These are phyloP conservation scores for Lipomyces kockii DNA, from an alignment of 805 yeast genomes.

Conservation along the genomic window DNA sequence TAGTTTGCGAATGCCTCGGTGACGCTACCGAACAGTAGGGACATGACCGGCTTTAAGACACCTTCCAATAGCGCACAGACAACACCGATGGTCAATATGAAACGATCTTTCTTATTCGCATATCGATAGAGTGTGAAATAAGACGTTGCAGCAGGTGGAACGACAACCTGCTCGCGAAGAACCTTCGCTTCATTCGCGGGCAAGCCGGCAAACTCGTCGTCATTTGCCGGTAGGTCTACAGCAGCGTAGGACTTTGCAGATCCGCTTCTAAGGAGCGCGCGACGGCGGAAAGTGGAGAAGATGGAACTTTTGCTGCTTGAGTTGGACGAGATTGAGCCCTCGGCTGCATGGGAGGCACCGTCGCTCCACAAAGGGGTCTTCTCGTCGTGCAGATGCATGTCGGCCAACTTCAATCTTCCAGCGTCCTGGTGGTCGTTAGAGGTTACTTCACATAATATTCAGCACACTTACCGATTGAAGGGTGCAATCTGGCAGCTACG, in stretches of 20 bases:
- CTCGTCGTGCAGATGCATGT: constrained; percentile 9
- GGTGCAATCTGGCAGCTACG: background rate
- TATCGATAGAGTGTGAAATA: constrained; percentile 44
- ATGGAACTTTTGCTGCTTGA: constrained; percentile 14
- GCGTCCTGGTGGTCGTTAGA: background rate
- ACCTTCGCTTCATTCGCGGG: constrained; percentile 45
- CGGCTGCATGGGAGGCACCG: constrained; percentile 14
- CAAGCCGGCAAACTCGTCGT: constrained; percentile 38
- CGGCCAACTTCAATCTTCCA: background rate
- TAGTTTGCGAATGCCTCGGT: constrained; percentile 45
- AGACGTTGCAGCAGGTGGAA: constrained; percentile 36
- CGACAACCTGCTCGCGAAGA: constrained; percentile 45
- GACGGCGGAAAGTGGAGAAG: constrained; percentile 18
- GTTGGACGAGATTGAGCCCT: constrained; percentile 22
- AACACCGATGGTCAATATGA: constrained; percentile 43
- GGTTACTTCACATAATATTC: background rate
- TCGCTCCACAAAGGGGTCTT: constrained; percentile 21
- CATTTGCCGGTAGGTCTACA: constrained; percentile 8
- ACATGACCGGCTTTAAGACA: constrained; percentile 46
- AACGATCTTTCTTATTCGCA: constrained; percentile 43
- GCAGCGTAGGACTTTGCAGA: constrained; percentile 27
- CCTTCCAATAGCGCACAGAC: constrained; percentile 47
- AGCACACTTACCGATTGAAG: background rate
- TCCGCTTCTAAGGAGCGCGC: constrained; percentile 8
- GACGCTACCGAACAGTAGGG: constrained; percentile 47